Conservation (phyloP, 352 stramenopile genomes). For the Phytophthora foliorum region DNA sequence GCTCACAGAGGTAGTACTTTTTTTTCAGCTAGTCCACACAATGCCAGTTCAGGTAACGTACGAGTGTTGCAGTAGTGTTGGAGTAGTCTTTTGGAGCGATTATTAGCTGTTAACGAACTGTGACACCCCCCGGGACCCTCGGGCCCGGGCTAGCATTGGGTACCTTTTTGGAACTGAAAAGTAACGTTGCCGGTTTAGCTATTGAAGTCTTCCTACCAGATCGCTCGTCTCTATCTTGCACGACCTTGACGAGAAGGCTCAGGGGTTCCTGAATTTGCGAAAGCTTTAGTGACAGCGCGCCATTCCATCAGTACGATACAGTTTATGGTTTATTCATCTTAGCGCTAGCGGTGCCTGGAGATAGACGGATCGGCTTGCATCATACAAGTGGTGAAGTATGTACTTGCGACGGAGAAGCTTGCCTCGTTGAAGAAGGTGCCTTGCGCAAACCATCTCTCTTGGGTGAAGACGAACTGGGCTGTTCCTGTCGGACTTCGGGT, state of each 20-base stretch:
- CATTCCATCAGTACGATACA: slow-evolving; percentile 17
- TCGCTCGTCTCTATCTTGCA: slow-evolving; percentile 65
- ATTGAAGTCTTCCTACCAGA: slow-evolving; percentile 63
- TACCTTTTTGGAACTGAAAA: too few species aligned
- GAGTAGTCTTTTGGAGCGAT: too few species aligned
- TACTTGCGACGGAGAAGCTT: slow-evolving; percentile 26
- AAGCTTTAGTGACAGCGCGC: slow-evolving; percentile 53
- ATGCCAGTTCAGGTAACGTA: too few species aligned
- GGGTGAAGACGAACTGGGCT: background rate
- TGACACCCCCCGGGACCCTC: too few species aligned
- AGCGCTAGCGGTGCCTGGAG: background rate
- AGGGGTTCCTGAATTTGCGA: slow-evolving; percentile 77
- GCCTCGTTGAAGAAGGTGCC: slow-evolving; percentile 31
- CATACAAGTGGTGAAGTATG: slow-evolving; percentile 13
- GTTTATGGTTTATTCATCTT: slow-evolving; percentile 6
- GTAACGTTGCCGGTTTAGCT: slow-evolving; percentile 60
- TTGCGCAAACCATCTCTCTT: slow-evolving; percentile 22
- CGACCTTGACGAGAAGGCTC: slow-evolving; percentile 72
- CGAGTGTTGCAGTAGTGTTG: too few species aligned
- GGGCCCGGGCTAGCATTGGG: too few species aligned
- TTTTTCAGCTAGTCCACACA: too few species aligned
- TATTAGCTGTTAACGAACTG: too few species aligned
- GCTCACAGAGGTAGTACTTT: too few species aligned
- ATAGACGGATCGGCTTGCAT: background rate
- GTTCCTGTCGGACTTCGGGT: slow-evolving; percentile 8